A percentile compares a stretch with the other conserved stretches of the same genome.
Evolutionary conservation across 192 early-diverging fungal species (phyloP).

Genomic region (Powellomyces hirtus): DNA sequence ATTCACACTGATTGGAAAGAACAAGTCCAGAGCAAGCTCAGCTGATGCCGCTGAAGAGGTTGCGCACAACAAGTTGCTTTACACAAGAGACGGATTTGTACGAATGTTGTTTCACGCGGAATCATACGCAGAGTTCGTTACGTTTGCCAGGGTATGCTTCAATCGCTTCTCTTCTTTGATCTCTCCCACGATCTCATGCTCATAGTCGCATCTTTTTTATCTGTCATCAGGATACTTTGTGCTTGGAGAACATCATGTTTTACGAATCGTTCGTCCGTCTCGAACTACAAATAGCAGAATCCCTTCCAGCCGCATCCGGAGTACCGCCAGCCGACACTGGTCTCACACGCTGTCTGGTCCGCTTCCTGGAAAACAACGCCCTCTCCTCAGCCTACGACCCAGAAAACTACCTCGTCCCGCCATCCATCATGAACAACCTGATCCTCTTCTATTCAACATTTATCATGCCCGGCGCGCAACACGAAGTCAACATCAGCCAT

Average conservation of each 20-base stretch:
- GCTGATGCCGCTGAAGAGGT: not conserved
- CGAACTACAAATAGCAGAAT: slow-evolving; percentile 9
- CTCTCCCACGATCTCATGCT: not conserved
- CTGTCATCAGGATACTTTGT: slow-evolving; percentile 11
- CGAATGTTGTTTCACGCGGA: not conserved
- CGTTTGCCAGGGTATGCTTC: not conserved
- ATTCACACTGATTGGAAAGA: not conserved
- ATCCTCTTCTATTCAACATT: slow-evolving; percentile 34
- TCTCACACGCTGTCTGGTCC: slow-evolving; percentile 18
- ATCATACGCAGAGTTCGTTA: not conserved
- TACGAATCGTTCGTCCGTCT: slow-evolving; percentile 32
- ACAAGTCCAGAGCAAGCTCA: not conserved
- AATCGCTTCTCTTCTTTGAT: not conserved
- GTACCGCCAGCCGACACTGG: not conserved
- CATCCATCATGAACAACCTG: not conserved
- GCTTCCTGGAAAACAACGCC: slow-evolving; percentile 25
- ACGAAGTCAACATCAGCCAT: slow-evolving; percentile 37
- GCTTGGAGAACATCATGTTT: slow-evolving; percentile 34
- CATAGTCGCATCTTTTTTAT: not conserved
- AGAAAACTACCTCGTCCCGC: slow-evolving; percentile 3
- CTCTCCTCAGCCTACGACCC: not conserved
- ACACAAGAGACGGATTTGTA: not conserved
- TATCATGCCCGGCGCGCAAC: slow-evolving; percentile 30
- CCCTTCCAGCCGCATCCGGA: not conserved
- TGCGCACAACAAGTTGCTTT: not conserved